Evolutionary conservation across 2,329 filamentous ascomycete genomes (phyloP).

Genomic region (Cylindrodendrum hubeiense): DNA sequence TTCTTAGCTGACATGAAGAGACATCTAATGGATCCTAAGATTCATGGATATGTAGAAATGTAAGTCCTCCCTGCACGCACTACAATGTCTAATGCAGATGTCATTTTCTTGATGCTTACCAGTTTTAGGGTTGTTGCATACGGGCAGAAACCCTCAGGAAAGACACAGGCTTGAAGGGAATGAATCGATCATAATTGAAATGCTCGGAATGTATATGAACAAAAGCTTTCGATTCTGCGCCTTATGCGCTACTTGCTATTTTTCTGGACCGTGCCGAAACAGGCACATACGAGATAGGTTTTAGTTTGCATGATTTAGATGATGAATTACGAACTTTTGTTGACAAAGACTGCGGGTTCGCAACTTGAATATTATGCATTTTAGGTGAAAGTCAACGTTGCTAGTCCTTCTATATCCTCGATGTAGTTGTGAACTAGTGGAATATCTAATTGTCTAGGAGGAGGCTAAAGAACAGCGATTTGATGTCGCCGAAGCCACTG

Average conservation of each 20-base stretch:
- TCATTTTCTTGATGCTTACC: not conserved
- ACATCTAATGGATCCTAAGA: slow-evolving; percentile 1
- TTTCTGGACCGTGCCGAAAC: not conserved
- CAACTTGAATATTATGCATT: too few relatives aligned
- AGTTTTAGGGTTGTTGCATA: slow-evolving; percentile 5
- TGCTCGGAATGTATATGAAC: not conserved
- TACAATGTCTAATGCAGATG: not conserved
- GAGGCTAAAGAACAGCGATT: not conserved
- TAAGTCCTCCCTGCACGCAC: not conserved
- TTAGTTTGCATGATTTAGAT: not conserved
- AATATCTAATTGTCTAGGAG: not conserved
- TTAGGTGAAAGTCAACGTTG: too few relatives aligned
- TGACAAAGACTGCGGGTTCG: too few relatives aligned
- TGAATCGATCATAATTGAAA: not conserved
- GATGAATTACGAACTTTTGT: not conserved
- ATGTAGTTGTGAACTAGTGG: too few relatives aligned
- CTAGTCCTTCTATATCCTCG: too few relatives aligned
- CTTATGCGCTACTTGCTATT: not conserved
- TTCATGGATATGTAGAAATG: slow-evolving; percentile 14
- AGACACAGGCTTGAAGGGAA: not conserved
- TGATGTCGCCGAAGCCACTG: not conserved
- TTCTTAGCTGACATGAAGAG: slow-evolving; percentile 13
- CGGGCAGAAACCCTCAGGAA: slow-evolving; percentile 3
- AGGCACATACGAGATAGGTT: not conserved
- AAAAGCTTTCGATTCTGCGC: not conserved